Conservation (phyloP, 2,329 filamentous ascomycete species). For the Ascochyta viciae-villosae region DNA sequence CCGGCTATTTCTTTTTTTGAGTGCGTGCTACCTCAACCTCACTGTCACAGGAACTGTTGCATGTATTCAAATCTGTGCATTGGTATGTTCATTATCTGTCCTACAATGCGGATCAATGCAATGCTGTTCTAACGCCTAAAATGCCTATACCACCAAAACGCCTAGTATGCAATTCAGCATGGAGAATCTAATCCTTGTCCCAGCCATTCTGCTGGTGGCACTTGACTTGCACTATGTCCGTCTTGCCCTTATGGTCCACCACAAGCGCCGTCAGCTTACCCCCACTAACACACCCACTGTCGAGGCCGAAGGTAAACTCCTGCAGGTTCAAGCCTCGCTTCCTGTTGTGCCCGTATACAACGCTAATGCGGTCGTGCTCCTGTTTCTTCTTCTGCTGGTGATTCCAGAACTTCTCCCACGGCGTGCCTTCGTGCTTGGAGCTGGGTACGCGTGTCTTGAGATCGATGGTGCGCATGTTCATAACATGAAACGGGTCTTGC, state of each 20-base stretch:
- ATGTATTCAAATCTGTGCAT: neutral
- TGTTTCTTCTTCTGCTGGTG: slow-evolving; percentile 44
- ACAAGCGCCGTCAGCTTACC: slow-evolving; percentile 78
- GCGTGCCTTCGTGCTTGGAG: slow-evolving; percentile 62
- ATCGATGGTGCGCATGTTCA: slow-evolving; percentile 89
- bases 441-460: slow-evolving; percentile 64
- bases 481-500: slow-evolving; percentile 80
- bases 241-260: slow-evolving; percentile 63
- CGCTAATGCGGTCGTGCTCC: slow-evolving; percentile 61
- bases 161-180: neutral
- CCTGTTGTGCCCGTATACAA: slow-evolving; percentile 76
- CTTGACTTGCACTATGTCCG: slow-evolving; percentile 47
- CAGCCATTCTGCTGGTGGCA: slow-evolving; percentile 44
- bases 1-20: too few species aligned
- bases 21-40: too few species aligned
- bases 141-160: slow-evolving; percentile 9
- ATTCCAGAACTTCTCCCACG: slow-evolving; percentile 72
- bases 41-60: too few species aligned
- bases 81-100: neutral
- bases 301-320: slow-evolving; percentile 81
- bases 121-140: slow-evolving; percentile 12
- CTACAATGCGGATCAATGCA: neutral
- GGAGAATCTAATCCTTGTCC: slow-evolving; percentile 22
- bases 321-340: slow-evolving; percentile 71
- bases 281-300: slow-evolving; percentile 81